Evolutionary conservation across 768 basidiomycete genomes (phyloP).

Genomic region (Hysterangium stoloniferum): DNA sequence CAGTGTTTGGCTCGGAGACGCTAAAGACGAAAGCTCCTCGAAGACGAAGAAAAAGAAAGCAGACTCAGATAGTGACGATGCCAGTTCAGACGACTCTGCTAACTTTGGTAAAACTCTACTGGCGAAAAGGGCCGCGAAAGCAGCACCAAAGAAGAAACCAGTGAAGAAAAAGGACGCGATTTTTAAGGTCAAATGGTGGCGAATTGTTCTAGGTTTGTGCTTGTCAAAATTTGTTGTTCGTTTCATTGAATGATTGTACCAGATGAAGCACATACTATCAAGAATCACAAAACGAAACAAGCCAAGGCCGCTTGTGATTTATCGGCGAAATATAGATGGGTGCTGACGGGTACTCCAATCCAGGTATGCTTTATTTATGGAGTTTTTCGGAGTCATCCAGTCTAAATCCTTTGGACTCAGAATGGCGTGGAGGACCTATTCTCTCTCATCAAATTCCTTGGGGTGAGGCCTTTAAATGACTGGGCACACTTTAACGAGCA

Average conservation of each 20-base stretch:
- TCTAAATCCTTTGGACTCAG: conserved; percentile 41
- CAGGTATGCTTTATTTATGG: conserved; percentile 14
- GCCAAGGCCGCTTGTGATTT: conserved; percentile 73
- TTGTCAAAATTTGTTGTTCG: not conserved
- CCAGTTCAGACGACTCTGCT: conserved; percentile 33
- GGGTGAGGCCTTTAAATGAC: conserved; percentile 71
- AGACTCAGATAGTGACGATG: conserved; percentile 28
- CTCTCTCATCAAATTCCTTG: conserved; percentile 83
- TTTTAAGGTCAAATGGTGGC: conserved; percentile 75
- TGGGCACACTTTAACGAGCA: conserved; percentile 73
- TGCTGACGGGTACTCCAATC: conserved; percentile 77
- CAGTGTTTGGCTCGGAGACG: conserved; percentile 38
- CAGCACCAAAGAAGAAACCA: conserved; percentile 29
- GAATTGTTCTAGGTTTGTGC: conserved; percentile 78
- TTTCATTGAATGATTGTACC: not conserved
- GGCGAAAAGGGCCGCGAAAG: conserved; percentile 33
- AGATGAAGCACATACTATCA: conserved; percentile 96
- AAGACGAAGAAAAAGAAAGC: conserved; percentile 28
- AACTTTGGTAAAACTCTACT: conserved; percentile 38
- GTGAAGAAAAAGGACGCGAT: conserved; percentile 58
- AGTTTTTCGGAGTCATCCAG: not conserved
- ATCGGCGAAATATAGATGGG: conserved; percentile 79
- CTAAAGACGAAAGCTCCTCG: conserved; percentile 47
- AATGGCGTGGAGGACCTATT: conserved; percentile 88
- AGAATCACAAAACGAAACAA: conserved; percentile 73